A percentile compares a stretch with the other conserved stretches of the same genome.
These are phyloP conservation scores for Agrocybe praecox DNA, from an alignment of 768 basidiomycete species.

Conservation along the genomic window DNA sequence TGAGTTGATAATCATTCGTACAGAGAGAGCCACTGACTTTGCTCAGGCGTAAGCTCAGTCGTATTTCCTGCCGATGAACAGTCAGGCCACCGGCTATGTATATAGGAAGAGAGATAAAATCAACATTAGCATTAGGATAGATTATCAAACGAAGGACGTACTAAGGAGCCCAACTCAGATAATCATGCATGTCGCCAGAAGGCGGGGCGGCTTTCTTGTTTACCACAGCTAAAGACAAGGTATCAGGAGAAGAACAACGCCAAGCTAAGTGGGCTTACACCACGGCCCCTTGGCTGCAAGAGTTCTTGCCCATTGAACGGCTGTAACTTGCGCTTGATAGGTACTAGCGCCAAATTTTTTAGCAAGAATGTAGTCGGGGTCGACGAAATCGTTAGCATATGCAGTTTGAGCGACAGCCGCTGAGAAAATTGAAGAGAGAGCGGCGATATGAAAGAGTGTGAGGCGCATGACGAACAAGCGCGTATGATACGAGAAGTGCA, in stretches of 20 bases:
- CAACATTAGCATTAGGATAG: too few species aligned
- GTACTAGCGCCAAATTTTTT: slow-evolving; percentile 44
- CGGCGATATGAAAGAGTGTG: slow-evolving; percentile 28
- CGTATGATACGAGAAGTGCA: neutral
- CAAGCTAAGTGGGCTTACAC: slow-evolving; percentile 39
- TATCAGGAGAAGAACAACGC: neutral
- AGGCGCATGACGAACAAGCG: slow-evolving; percentile 26
- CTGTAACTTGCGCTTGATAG: slow-evolving; percentile 44
- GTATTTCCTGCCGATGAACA: slow-evolving; percentile 61
- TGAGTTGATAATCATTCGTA: neutral
- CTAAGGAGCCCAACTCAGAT: slow-evolving; percentile 76
- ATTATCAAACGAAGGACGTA: slow-evolving; percentile 27
- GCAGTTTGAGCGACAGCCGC: slow-evolving; percentile 30
- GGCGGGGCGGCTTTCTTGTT: slow-evolving; percentile 49
- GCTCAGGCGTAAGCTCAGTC: slow-evolving; percentile 52
- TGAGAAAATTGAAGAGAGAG: slow-evolving; percentile 20
- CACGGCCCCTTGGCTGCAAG: slow-evolving; percentile 51
- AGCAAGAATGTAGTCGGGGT: slow-evolving; percentile 49
- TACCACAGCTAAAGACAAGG: slow-evolving; percentile 44
- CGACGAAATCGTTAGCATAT: slow-evolving; percentile 60
- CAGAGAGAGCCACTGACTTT: slow-evolving; percentile 37
- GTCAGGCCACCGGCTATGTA: slow-evolving; percentile 60
- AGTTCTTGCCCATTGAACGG: slow-evolving; percentile 47
- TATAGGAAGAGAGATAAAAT: neutral
- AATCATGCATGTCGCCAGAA: slow-evolving; percentile 59